Percentiles rank a stretch among this genome's conserved stretches.
Conservation (phyloP, 2,329 filamentous ascomycete species). For the Microdochium nivale region DNA sequence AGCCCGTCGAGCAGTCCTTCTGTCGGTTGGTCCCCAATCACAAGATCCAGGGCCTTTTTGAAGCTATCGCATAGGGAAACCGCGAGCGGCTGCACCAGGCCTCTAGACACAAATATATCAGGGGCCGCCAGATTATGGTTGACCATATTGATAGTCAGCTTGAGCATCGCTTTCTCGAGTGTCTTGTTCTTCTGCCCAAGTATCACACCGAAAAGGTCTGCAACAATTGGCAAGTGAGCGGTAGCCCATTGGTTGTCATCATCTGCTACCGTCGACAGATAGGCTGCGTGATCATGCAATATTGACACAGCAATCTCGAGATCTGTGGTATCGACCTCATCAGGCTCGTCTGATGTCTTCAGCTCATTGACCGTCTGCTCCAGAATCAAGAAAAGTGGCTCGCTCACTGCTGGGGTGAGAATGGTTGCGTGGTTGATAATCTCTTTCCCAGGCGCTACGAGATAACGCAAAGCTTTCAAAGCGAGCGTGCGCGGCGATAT, state of each 20-base stretch:
- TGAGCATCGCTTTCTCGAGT: constrained; percentile 43
- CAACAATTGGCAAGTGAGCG: constrained; percentile 42
- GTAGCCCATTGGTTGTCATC: constrained; percentile 35
- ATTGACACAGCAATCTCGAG: constrained; percentile 36
- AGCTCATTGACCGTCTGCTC: constrained; percentile 7
- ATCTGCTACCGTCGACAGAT: constrained; percentile 30
- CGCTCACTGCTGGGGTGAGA: neutral
- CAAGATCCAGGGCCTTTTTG: constrained; percentile 33
- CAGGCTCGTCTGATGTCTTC: constrained; percentile 1
- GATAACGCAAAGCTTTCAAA: constrained; percentile 27
- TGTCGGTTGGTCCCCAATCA: constrained; percentile 39
- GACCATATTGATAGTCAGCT: constrained; percentile 75
- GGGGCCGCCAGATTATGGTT: constrained; percentile 70
- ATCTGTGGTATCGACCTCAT: constrained; percentile 17
- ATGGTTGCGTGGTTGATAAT: neutral
- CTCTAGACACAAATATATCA: constrained; percentile 55
- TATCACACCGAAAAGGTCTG: constrained; percentile 33
- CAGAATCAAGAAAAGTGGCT: neutral
- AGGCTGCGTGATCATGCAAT: constrained; percentile 45
- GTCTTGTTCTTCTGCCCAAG: constrained; percentile 28
- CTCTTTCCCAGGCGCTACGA: constrained; percentile 3
- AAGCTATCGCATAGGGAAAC: constrained; percentile 44
- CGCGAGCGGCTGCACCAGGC: constrained; percentile 40
- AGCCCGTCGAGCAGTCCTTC: constrained; percentile 56
- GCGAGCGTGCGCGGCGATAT: constrained; percentile 43